A percentile compares a stretch with the other conserved stretches of the same genome.
These are phyloP conservation scores for Talaromyces sp. DNA, from an alignment of 2,329 filamentous ascomycete species.

Conservation along the genomic window DNA sequence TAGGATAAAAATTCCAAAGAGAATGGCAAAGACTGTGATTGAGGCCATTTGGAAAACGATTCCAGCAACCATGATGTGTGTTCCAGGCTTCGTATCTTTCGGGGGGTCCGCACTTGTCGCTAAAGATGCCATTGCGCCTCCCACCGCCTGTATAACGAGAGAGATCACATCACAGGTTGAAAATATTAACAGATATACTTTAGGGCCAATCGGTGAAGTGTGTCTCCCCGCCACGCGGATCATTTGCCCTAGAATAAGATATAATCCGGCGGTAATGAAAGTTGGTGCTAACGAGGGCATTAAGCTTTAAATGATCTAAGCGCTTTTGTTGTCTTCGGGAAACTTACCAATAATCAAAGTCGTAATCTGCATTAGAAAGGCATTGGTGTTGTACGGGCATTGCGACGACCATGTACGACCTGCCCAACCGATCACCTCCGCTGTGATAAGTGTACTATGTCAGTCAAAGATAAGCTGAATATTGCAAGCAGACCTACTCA, in stretches of 20 bases:
- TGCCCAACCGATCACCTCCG: slow-evolving; percentile 32
- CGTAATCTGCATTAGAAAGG: slow-evolving; percentile 49
- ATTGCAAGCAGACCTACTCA: slow-evolving; percentile 20
- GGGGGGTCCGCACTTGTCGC: slow-evolving; percentile 35
- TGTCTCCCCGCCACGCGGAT: slow-evolving; percentile 40
- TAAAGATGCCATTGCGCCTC: slow-evolving; percentile 47
- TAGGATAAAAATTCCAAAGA: slow-evolving; percentile 42
- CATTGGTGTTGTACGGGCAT: slow-evolving; percentile 45
- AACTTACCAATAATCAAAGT: slow-evolving; percentile 30
- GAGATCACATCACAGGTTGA: slow-evolving; percentile 51
- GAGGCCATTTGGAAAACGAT: slow-evolving; percentile 56
- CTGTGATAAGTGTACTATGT: neutral
- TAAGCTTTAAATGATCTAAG: neutral
- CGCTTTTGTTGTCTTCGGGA: too few relatives aligned
- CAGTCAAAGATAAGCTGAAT: neutral
- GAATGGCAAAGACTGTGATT: slow-evolving; percentile 47
- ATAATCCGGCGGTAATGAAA: slow-evolving; percentile 49
- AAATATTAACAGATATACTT: slow-evolving; percentile 44
- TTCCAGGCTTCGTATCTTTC: slow-evolving; percentile 40
- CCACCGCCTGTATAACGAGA: slow-evolving; percentile 51
- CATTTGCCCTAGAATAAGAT: slow-evolving; percentile 44
- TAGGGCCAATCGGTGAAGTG: slow-evolving; percentile 38
- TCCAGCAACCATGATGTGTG: slow-evolving; percentile 48
- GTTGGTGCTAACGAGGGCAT: slow-evolving; percentile 31
- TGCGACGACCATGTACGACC: slow-evolving; percentile 44